A percentile compares a stretch with the other conserved stretches of the same genome.
Conservation (phyloP, 805 yeast genomes). For the Pichia insulana region DNA sequence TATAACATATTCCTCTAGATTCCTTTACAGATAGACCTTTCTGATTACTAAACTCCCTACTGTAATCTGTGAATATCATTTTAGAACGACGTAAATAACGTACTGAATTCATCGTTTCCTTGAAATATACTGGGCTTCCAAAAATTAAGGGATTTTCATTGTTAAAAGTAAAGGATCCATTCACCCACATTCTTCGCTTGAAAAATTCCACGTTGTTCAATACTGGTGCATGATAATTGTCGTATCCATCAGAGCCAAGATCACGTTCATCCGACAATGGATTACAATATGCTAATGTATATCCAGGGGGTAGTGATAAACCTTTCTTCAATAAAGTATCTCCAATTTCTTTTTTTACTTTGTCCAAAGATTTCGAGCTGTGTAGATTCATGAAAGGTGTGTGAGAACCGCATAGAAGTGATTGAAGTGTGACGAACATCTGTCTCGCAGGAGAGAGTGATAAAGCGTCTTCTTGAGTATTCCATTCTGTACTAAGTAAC, state of each 20-base stretch:
- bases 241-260: slow-evolving; percentile 71
- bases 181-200: slow-evolving; percentile 69
- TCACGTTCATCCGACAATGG: slow-evolving; percentile 40
- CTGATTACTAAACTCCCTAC: slow-evolving; percentile 34
- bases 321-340: slow-evolving; percentile 15
- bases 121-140: slow-evolving; percentile 36
- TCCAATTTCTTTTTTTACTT: not conserved
- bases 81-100: slow-evolving; percentile 29
- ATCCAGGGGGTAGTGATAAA: slow-evolving; percentile 37
- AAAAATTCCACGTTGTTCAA: slow-evolving; percentile 26
- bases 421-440: slow-evolving; percentile 22
- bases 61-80: slow-evolving; percentile 42
- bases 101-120: slow-evolving; percentile 41
- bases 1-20: slow-evolving; percentile 51
- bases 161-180: slow-evolving; percentile 48
- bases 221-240: slow-evolving; percentile 62
- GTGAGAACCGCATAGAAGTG: slow-evolving; percentile 9
- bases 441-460: slow-evolving; percentile 23
- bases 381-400: slow-evolving; percentile 1
- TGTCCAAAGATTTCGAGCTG: slow-evolving; percentile 12
- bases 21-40: slow-evolving; percentile 36
- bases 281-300: slow-evolving; percentile 60
- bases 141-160: slow-evolving; percentile 25
- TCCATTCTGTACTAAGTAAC: slow-evolving; percentile 19
- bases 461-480: slow-evolving; percentile 20